Conservation (phyloP, 306 rosid species). For the Myrica gale region DNA sequence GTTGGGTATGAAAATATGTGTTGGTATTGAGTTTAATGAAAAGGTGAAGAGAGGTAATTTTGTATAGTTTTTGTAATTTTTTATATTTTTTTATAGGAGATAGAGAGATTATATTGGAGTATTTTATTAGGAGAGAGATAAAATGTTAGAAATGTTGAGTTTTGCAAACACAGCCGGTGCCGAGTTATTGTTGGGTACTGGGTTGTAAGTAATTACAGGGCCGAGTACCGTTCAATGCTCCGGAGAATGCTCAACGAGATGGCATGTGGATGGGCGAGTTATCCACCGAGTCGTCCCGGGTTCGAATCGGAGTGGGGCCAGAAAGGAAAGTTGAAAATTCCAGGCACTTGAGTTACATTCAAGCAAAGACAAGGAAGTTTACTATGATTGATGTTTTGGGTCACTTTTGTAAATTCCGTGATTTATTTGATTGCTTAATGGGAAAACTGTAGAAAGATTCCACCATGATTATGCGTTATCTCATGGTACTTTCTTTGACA, state of each 20-base stretch:
- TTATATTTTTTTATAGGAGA: too few species aligned
- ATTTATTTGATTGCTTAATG: slow-evolving; percentile 35
- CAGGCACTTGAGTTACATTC: neutral
- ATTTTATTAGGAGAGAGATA: too few species aligned
- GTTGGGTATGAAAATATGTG: too few species aligned
- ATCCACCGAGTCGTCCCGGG: slow-evolving; percentile 84
- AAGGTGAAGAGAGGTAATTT: too few species aligned
- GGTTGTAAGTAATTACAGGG: neutral
- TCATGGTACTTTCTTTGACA: neutral
- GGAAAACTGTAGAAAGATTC: slow-evolving; percentile 41
- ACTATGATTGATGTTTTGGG: neutral
- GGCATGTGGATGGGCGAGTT: slow-evolving; percentile 52
- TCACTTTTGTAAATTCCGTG: slow-evolving; percentile 39
- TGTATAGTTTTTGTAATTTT: too few species aligned
- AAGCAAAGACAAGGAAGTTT: neutral
- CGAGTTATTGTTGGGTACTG: slow-evolving; percentile 1
- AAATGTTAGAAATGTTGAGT: too few species aligned
- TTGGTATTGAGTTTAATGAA: too few species aligned
- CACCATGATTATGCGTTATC: slow-evolving; percentile 17
- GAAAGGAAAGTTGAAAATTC: neutral
- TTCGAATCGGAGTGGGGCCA: slow-evolving; percentile 46
- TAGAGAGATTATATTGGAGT: too few species aligned
- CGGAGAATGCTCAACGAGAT: slow-evolving; percentile 64
- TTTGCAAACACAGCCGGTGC: too few species aligned
- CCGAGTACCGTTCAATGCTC: slow-evolving; percentile 21